A percentile compares a stretch with the other conserved stretches of the same genome.
Evolutionary conservation across 306 rosid species (phyloP).

Genomic region (Prunus padus): DNA sequence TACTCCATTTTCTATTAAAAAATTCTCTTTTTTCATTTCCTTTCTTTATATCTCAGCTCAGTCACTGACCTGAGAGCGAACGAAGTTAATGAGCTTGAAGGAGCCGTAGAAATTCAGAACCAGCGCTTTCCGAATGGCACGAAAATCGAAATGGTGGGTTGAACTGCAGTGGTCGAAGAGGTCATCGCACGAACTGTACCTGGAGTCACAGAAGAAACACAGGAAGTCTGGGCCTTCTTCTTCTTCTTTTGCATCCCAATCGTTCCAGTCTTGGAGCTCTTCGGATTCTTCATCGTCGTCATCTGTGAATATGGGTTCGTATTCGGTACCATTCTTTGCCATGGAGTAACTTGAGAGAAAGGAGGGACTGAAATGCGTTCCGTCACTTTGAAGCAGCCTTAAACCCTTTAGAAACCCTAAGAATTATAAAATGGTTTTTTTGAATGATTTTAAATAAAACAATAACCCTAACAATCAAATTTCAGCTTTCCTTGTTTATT

Average conservation of each 20-base stretch:
- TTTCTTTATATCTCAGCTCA: neutral
- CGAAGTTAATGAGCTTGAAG: constrained; percentile 74
- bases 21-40: neutral
- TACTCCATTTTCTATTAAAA: neutral
- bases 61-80: constrained; percentile 61
- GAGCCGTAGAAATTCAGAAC: constrained; percentile 70
- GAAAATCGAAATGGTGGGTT: constrained; percentile 67
- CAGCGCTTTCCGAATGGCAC: constrained; percentile 31
- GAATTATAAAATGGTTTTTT: neutral
- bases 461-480: no score
- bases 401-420: constrained; percentile 12
- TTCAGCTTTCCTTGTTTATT: no score
- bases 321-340: constrained; percentile 8
- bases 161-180: constrained; percentile 63
- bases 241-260: constrained; percentile 58
- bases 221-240: constrained; percentile 35
- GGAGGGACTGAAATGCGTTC: neutral
- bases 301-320: constrained; percentile 7
- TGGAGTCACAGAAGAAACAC: constrained; percentile 76
- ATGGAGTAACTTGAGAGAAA: neutral
- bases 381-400: neutral
- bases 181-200: constrained; percentile 32
- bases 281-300: constrained; percentile 32
- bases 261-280: constrained; percentile 48
- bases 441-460: no score